Evolutionary conservation across 202 grass and related monocot genomes (phyloP).

Genomic region (Carex arenaria): DNA sequence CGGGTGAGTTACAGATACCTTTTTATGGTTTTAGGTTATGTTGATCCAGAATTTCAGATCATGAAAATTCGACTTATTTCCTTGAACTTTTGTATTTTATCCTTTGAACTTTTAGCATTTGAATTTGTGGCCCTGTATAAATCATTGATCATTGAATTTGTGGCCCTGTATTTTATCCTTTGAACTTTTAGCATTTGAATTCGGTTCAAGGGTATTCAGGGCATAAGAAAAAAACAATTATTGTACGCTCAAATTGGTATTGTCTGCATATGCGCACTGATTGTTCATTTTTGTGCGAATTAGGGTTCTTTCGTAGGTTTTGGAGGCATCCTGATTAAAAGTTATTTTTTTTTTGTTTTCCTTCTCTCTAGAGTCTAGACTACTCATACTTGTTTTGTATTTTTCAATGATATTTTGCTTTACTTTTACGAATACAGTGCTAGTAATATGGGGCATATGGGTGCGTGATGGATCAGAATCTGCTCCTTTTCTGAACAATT

Average conservation of each 20-base stretch:
- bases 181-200: too few species aligned
- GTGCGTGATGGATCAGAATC: too few species aligned
- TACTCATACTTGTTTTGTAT: not conserved
- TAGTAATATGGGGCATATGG: not conserved
- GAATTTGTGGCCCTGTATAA: not conserved
- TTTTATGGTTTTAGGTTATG: not conserved
- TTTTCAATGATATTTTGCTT: slow-evolving; percentile 3
- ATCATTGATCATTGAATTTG: not conserved
- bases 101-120: not conserved
- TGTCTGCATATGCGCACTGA: not conserved
- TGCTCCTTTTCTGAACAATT: too few species aligned
- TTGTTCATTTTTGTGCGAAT: slow-evolving; percentile 8
- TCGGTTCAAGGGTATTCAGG: not conserved
- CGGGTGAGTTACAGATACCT: slow-evolving; percentile 39
- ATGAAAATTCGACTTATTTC: slow-evolving; percentile 2
- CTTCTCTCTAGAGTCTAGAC: not conserved
- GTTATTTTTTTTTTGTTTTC: not conserved
- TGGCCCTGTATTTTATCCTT: too few species aligned
- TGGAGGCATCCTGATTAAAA: not conserved
- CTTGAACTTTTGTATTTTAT: not conserved
- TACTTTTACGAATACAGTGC: slow-evolving; percentile 13
- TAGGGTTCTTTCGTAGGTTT: slow-evolving; percentile 14
- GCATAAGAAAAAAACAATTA: not conserved
- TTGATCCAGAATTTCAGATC: slow-evolving; percentile 2
- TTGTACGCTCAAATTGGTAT: not conserved